Base-by-base conservation (phyloP, 768 basidiomycete genomes). In the Agaricus bisporus region DNA sequence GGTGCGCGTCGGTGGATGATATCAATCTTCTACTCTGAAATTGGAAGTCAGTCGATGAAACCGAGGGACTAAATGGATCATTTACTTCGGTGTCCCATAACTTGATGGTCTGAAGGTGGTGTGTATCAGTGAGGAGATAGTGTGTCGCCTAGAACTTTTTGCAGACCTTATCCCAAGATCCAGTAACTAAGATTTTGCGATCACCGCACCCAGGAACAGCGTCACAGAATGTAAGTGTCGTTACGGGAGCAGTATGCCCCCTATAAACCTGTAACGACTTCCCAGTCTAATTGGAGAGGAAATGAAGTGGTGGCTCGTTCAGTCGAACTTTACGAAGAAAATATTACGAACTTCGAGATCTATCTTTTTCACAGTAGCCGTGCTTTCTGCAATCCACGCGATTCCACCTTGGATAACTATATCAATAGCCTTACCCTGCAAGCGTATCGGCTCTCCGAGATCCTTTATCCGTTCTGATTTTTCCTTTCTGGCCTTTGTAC, bases 311-410 rank as follows among this genome's bases (percentile, higher is more conserved):
- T 28, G 28, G 39, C 25, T 9, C 35, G 28, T 28, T 5, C 26
- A 28, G 10, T 15, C 18, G 32, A 12, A 47, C 46, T 48, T 15
- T 22, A 12, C 20, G 20, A 4, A n/a, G 20, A 7, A n/a, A 41
- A 17, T 22, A n/a, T 25, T 15, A 52, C 66, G 15, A 64, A 92
- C 95, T 76, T 90, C 79, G 15, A 98, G 68, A 62, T 91, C 82
- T 38, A 94, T 64, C 62, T 85, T 85, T 56, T 86, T 78, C 14
- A 84, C 78, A 5, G 85, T 76, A 51, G 83, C 81, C 0, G 90
- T 86, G 62, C 87, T 95, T 65, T 94, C 95, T 20, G 89, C 94
- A 42, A 91, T 84, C 90, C 91, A 98, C 0, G 82, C 91, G 18
- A 79, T 68, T 37, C 80, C 76, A 4, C 77, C 86, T 35, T 76